Evolutionary conservation across 208 protist species (phyloP).

Genomic region (Angomonas deanei): DNA sequence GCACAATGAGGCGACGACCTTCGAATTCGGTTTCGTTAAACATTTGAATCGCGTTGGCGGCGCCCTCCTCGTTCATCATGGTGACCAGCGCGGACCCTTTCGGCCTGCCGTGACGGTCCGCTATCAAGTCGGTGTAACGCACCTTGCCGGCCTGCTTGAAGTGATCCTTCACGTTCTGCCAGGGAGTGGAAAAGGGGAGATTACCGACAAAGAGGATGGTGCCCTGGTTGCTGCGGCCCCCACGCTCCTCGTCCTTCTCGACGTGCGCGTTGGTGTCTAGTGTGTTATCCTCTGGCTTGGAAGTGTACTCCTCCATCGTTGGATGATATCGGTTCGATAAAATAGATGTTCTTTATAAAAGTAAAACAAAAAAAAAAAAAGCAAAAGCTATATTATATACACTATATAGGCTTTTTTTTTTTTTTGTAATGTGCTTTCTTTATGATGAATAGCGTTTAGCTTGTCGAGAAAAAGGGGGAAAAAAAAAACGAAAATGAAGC

Average conservation of each 20-base stretch:
- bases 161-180: slow-evolving; percentile 88
- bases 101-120: slow-evolving; percentile 58
- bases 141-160: slow-evolving; percentile 80
- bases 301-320: neutral
- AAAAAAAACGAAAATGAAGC: neutral
- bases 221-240: slow-evolving; percentile 38
- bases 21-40: slow-evolving; percentile 88
- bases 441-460: neutral
- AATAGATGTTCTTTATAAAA: too few relatives aligned
- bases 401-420: neutral
- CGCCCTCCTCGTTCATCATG: slow-evolving; percentile 66
- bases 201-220: slow-evolving; percentile 87
- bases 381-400: too few relatives aligned
- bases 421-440: neutral
- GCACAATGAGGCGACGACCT: slow-evolving; percentile 81
- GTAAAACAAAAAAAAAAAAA: too few relatives aligned
- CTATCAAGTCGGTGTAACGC: slow-evolving; percentile 82
- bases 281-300: neutral
- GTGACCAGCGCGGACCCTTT: slow-evolving; percentile 84
- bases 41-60: slow-evolving; percentile 59
- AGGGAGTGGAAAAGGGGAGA: slow-evolving; percentile 80
- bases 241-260: neutral
- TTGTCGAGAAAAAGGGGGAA: neutral
- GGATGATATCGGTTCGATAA: too few relatives aligned
- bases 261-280: neutral